Evolutionary conservation across 176 grass and related monocot species (phyloP).

Genomic region (Rhipidocladum racemiflorum): DNA sequence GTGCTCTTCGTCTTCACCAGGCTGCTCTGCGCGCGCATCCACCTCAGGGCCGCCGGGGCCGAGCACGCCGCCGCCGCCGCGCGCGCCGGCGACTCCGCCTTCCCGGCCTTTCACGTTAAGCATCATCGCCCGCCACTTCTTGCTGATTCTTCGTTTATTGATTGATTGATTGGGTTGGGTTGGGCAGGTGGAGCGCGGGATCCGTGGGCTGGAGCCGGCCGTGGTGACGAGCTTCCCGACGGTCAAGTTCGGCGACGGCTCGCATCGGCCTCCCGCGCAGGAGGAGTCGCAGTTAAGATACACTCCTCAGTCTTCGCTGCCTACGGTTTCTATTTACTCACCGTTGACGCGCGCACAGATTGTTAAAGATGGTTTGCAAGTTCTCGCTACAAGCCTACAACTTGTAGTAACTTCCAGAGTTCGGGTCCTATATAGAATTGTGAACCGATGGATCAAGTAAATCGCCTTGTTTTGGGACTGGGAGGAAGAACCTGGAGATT

Average conservation of each 20-base stretch:
- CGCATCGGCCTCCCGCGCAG: constrained; percentile 12
- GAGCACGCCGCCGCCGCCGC: neutral
- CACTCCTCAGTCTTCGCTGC: neutral
- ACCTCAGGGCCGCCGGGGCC: constrained; percentile 33
- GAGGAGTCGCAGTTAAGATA: constrained; percentile 53
- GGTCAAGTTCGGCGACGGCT: constrained; percentile 46
- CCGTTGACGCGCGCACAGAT: neutral
- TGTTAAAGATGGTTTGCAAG: neutral
- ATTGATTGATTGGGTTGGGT: neutral
- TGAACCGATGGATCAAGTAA: too few relatives aligned
- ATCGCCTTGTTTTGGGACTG: too few relatives aligned
- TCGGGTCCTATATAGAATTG: too few relatives aligned
- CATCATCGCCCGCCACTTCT: neutral
- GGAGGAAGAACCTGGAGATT: neutral
- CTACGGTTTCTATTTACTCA: too few relatives aligned
- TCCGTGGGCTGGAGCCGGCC: constrained; percentile 49
- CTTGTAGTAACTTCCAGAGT: too few relatives aligned
- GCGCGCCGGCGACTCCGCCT: constrained; percentile 15
- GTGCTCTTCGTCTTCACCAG: constrained; percentile 76
- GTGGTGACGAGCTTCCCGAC: constrained; percentile 63
- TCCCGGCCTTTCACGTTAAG: constrained; percentile 7
- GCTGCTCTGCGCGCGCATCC: constrained; percentile 67
- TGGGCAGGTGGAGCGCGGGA: constrained; percentile 40
- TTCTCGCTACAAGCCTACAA: neutral
- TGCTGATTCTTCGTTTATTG: neutral